phyloP scores from a whole-genome alignment of 805 yeast species.

The Candida silvicultrix region DNA sequence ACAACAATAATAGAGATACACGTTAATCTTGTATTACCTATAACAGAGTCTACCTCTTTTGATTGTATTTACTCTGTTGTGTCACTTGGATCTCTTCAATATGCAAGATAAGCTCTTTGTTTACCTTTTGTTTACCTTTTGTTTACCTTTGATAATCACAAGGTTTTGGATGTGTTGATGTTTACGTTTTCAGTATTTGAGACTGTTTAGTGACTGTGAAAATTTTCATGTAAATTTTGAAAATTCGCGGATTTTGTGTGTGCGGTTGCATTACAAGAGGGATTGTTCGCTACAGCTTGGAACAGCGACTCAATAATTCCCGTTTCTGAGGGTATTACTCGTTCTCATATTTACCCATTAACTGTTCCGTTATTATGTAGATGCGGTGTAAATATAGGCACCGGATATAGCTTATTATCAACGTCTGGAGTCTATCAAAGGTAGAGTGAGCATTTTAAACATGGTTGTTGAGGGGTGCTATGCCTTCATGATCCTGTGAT shows the following conservation, averaged over 20 bases:
- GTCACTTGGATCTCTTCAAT: not conserved
- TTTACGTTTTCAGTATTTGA: constrained; percentile 8
- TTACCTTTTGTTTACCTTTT: not conserved
- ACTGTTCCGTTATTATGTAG: not conserved
- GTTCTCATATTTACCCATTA: not conserved
- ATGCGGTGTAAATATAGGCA: not conserved
- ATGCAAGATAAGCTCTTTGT: not conserved
- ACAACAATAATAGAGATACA: not conserved
- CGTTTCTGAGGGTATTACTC: not conserved
- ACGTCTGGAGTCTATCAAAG: no score
- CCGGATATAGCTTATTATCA: not conserved
- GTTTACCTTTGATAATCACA: not conserved
- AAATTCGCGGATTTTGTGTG: not conserved
- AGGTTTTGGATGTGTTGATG: constrained; percentile 15
- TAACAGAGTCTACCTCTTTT: not conserved
- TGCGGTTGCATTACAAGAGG: not conserved
- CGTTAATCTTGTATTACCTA: not conserved
- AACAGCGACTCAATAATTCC: not conserved
- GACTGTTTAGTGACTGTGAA: constrained; percentile 28
- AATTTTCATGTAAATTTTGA: constrained; percentile 14
- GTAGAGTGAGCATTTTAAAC: no score
- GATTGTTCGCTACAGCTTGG: not conserved
- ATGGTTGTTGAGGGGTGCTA: no score
- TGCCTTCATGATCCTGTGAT: no score
- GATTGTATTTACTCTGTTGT: not conserved